Base-by-base conservation (phyloP, 345 rosid species). In the Schrenkiella parvula region DNA sequence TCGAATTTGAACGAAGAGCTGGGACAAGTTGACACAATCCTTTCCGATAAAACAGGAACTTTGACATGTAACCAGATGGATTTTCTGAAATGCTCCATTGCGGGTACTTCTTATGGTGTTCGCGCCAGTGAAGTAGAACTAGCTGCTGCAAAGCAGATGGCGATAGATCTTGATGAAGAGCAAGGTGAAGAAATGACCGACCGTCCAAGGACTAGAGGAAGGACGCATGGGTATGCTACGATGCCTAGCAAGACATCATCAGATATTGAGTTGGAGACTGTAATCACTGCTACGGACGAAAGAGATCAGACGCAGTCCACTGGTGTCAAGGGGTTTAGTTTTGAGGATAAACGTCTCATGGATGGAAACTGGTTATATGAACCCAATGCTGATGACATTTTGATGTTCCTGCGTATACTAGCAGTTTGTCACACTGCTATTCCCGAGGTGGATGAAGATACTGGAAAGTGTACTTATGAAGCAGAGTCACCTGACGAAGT, bases 401-500 rank as follows among this genome's bases (percentile, higher is more conserved):
- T 80, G 65, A 82, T 87, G 86, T 89, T 89, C 79, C 66, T 86
- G 74, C 78, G 85, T 66, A 85, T 87, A 76, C 72, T 89, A 76
- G 86, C 92, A 19, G 70, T 87, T 56, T 89, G 96, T 70, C 91
- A 89, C 80, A 83, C 92, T 2, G 92, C 85, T 52, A 85, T 87
- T 61, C 92, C 91, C 9, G 68, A 80, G 67, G 80, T 70, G 77
- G 85, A 83, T 65, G 89, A 82, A 68, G 64, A 68, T 54, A 77
- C 70, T 17, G 82, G 78, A 28, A 84, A 81, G 79, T 71, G 83
- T 51, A 86, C 68, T 23, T 90, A 86, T 29, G 97, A 90, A 78
- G 97, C 97, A 42, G 97, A 90, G 72, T 90, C 97, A 26, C 97
- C 93, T 3, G 95, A 90, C 44, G 97, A 90, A 80, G 89, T 80